Evolutionary conservation across 2,329 filamentous ascomycete genomes (phyloP).

Genomic region (Pseudopyricularia javanii): DNA sequence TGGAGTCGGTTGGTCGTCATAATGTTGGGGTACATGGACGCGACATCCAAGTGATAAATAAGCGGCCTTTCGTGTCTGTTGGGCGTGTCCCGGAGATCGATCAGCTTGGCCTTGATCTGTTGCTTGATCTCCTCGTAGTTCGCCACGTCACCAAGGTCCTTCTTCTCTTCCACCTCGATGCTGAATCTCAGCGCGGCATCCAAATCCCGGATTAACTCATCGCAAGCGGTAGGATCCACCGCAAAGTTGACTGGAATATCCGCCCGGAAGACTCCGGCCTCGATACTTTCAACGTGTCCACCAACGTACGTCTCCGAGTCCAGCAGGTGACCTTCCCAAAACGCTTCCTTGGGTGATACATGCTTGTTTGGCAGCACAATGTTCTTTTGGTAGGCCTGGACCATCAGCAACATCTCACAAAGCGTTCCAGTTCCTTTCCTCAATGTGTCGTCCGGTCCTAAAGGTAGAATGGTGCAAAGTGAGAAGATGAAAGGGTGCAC

Average conservation of each 20-base stretch:
- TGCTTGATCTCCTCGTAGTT: conserved; percentile 78
- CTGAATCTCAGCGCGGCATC: conserved; percentile 85
- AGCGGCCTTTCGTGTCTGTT: conserved; percentile 75
- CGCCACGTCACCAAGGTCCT: conserved; percentile 63
- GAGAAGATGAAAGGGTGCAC: conserved; percentile 99
- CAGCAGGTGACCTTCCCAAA: conserved; percentile 91
- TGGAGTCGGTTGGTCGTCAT: conserved; percentile 99
- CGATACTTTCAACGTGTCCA: conserved; percentile 97
- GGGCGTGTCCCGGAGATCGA: conserved; percentile 66
- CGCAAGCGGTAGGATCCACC: conserved; percentile 77
- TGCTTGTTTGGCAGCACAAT: conserved; percentile 97
- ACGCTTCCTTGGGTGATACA: conserved; percentile 76
- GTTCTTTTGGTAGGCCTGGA: conserved; percentile 83
- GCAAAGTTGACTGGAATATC: conserved; percentile 93
- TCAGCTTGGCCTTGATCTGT: conserved; percentile 63
- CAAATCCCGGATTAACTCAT: conserved; percentile 75
- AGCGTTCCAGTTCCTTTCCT: conserved; percentile 94
- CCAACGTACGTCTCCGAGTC: conserved; percentile 98
- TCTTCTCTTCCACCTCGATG: conserved; percentile 73
- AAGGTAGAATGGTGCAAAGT: conserved; percentile 86
- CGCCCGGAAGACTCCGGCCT: conserved; percentile 89
- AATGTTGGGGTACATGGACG: conserved; percentile 99
- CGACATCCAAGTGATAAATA: conserved; percentile 97
- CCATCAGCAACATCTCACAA: conserved; percentile 99
- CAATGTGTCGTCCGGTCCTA: conserved; percentile 84